phyloP scores from a whole-genome alignment of 371 early-diverging fungal species.

The Mortierella sp. region DNA sequence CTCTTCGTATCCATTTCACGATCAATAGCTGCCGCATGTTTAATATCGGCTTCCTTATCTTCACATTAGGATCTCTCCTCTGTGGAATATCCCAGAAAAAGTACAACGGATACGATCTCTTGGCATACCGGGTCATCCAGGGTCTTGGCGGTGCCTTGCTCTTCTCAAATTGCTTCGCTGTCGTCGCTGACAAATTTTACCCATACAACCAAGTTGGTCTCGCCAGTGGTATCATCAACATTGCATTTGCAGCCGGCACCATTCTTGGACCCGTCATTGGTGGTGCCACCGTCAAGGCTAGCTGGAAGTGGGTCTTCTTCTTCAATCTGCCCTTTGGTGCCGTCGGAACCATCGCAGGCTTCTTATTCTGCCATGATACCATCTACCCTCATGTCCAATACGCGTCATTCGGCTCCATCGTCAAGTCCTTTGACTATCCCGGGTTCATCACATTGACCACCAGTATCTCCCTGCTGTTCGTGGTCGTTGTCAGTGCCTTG shows the following conservation, averaged over 20 bases:
- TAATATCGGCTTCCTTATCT: constrained; percentile 45
- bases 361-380: constrained; percentile 48
- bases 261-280: constrained; percentile 51
- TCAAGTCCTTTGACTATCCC: constrained; percentile 38
- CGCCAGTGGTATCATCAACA: constrained; percentile 50
- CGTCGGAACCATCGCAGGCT: constrained; percentile 35
- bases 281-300: constrained; percentile 44
- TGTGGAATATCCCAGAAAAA: constrained; percentile 42
- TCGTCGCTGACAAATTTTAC: constrained; percentile 52
- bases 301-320: constrained; percentile 54
- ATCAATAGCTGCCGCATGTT: constrained; percentile 53
- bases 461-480: constrained; percentile 35
- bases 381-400: constrained; percentile 42
- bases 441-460: constrained; percentile 36
- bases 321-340: constrained; percentile 52
- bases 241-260: constrained; percentile 50
- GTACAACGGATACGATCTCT: constrained; percentile 39
- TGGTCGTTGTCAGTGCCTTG: constrained; percentile 46
- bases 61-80: constrained; percentile 44
- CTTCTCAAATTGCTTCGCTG: constrained; percentile 48
- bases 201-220: constrained; percentile 51
- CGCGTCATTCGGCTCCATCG: constrained; percentile 23
- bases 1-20: too few species aligned
- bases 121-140: constrained; percentile 47
- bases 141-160: constrained; percentile 49